Conservation (phyloP, 2,329 filamentous ascomycete genomes). For the Cladorrhinum sp. region DNA sequence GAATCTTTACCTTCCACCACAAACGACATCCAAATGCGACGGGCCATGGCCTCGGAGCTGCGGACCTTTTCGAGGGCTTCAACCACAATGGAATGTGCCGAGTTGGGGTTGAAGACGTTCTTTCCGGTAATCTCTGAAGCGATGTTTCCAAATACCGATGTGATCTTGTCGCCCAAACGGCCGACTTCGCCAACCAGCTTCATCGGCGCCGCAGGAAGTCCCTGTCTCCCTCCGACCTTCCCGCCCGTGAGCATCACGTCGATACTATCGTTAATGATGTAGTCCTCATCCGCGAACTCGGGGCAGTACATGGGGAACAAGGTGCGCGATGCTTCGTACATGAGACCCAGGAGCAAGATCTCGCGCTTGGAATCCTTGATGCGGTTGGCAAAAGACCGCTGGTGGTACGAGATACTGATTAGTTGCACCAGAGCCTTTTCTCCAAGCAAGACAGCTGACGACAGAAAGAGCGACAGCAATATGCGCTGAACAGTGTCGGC, state of each 20-base stretch:
- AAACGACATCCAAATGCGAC: conserved; percentile 96
- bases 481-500: conserved; percentile 60
- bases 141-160: conserved; percentile 87
- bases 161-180: conserved; percentile 87
- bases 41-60: conserved; percentile 88
- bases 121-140: conserved; percentile 94
- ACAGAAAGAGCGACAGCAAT: conserved; percentile 64
- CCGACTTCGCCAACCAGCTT: conserved; percentile 73
- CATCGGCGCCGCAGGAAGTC: conserved; percentile 71
- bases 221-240: conserved; percentile 40
- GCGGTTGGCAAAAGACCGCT: conserved; percentile 73
- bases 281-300: conserved; percentile 90
- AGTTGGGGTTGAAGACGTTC: conserved; percentile 89
- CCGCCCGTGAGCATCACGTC: conserved; percentile 63
- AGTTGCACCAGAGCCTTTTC: conserved; percentile 78
- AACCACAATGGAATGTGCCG: conserved; percentile 83
- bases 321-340: conserved; percentile 85
- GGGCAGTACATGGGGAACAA: conserved; percentile 90
- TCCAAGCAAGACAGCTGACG: conserved; percentile 66
- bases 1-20: conserved; percentile 84
- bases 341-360: conserved; percentile 72
- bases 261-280: conserved; percentile 82
- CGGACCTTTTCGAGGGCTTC: conserved; percentile 81
- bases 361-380: conserved; percentile 91
- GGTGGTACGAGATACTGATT: conserved; percentile 81